phyloP scores from a whole-genome alignment of 2,329 filamentous ascomycete species.

The Cladorrhinum sp. region DNA sequence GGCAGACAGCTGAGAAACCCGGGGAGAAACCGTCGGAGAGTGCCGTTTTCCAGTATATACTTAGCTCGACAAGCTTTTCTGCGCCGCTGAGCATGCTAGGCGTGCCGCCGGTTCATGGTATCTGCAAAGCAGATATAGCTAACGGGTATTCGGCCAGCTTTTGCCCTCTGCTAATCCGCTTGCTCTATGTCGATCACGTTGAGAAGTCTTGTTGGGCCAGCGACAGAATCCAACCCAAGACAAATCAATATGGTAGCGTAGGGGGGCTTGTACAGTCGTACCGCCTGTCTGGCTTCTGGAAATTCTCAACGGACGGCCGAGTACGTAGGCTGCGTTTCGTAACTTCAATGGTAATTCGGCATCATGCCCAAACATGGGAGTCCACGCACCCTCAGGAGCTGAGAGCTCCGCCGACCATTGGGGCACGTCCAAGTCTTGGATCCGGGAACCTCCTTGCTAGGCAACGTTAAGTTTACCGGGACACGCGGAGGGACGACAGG shows the following conservation, averaged over 20 bases:
- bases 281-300: not conserved
- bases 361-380: not conserved
- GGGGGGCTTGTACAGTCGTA: not conserved
- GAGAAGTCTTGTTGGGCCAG: not conserved
- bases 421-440: not conserved
- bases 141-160: not conserved
- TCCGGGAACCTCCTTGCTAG: slow-evolving; percentile 1
- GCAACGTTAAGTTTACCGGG: not conserved
- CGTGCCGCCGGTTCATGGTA: not conserved
- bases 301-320: not conserved
- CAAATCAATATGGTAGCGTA: not conserved
- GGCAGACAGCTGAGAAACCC: not conserved
- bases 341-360: not conserved
- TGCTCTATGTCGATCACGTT: not conserved
- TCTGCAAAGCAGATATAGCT: not conserved
- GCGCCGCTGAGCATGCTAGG: not conserved
- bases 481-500: not conserved
- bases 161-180: not conserved
- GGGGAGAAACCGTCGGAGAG: not conserved
- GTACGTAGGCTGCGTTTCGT: not conserved
- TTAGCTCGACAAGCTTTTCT: not conserved
- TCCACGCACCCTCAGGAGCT: not conserved
- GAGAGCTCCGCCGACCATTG: not conserved
- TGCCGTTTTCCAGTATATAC: not conserved
- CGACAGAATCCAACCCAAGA: not conserved